A percentile compares a stretch with the other conserved stretches of the same genome.
phyloP scores from a whole-genome alignment of 495 filamentous ascomycete genomes.

The Aspergillus indologenus region DNA sequence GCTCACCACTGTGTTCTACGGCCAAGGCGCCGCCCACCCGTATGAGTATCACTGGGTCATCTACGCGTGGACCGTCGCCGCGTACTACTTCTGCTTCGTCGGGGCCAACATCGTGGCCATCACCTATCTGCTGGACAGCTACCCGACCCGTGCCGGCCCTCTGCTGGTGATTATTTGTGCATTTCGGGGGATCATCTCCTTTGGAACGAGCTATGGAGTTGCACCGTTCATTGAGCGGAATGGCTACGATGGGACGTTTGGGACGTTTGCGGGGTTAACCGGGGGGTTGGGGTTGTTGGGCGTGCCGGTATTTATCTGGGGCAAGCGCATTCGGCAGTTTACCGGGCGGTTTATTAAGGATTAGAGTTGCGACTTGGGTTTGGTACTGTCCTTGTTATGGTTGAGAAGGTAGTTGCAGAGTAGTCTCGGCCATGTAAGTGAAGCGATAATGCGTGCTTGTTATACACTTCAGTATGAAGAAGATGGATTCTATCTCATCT shows the following conservation, averaged over 20 bases:
- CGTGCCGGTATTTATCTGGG: slow-evolving; percentile 29
- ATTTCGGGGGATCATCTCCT: slow-evolving; percentile 37
- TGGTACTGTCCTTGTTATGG: too few species aligned
- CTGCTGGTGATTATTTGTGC: slow-evolving; percentile 41
- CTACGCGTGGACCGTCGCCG: slow-evolving; percentile 31
- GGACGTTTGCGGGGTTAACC: slow-evolving; percentile 27
- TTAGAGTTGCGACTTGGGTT: not conserved
- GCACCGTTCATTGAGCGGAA: slow-evolving; percentile 21
- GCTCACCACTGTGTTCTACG: slow-evolving; percentile 31
- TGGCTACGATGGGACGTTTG: slow-evolving; percentile 33
- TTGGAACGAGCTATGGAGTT: slow-evolving; percentile 32
- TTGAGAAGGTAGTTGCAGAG: too few species aligned
- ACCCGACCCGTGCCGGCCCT: slow-evolving; percentile 33
- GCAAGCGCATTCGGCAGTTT: slow-evolving; percentile 28
- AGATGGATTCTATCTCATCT: too few species aligned
- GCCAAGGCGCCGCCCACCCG: slow-evolving; percentile 29
- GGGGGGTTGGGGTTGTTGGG: slow-evolving; percentile 23
- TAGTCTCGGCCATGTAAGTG: too few species aligned
- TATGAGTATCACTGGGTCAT: slow-evolving; percentile 34
- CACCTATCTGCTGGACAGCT: slow-evolving; percentile 38
- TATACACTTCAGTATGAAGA: too few species aligned
- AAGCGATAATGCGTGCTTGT: too few species aligned
- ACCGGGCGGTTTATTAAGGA: slow-evolving; percentile 19
- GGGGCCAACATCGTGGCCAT: slow-evolving; percentile 39
- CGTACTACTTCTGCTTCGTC: slow-evolving; percentile 38